Evolutionary conservation across 352 stramenopile genomes (phyloP), one percentile per base, ranked within the genome.

Genomic region (Globisporangium nodosum): DNA sequence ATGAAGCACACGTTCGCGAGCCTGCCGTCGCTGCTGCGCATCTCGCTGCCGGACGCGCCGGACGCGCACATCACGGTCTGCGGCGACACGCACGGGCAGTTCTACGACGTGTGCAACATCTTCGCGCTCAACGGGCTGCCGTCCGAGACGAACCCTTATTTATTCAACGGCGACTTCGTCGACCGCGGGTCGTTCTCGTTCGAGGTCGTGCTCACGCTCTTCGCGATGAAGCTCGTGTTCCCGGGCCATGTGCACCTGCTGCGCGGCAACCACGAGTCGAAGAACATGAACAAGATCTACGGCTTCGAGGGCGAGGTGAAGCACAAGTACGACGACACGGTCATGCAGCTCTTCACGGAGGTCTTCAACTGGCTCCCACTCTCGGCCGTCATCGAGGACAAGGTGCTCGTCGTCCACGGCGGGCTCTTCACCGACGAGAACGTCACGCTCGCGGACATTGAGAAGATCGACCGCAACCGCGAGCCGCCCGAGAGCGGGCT

Each of bases 241-340:
- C 97, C 96, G 3, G 69, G 90, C 35, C 84, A 94, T 56, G 85
- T 99, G 35, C 93, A 98, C 66, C 71, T 99, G 66, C 84, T 96
- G 27, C 77, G 97, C 54, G 97, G 96, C 11, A 99, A 99, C 78
- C 96, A 99, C 72, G 97, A 99, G 78, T 99, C 94, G 33, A 98
- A 98, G 76, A 99, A 99, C 74, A 99, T 99, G 96, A 99, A 99
- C 83, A 98, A 99, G 69, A 99, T 99, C 54, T 99, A 99, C 72
- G 97, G 97, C 21, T 99, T 99, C 67, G 97, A 99, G 62, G 97
- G 97, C 37, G 97, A 99, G 74, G 96, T 98, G 52, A 99, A 98
- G 76, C 92, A 98, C 78, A 99, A 99, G 74, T 99, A 98, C 78
- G 97, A 99, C 72, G 89, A 98, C 47, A 97, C 91, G n/a, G 96